Conservation (phyloP, 768 basidiomycete species). For the Lentinus brumalis region DNA sequence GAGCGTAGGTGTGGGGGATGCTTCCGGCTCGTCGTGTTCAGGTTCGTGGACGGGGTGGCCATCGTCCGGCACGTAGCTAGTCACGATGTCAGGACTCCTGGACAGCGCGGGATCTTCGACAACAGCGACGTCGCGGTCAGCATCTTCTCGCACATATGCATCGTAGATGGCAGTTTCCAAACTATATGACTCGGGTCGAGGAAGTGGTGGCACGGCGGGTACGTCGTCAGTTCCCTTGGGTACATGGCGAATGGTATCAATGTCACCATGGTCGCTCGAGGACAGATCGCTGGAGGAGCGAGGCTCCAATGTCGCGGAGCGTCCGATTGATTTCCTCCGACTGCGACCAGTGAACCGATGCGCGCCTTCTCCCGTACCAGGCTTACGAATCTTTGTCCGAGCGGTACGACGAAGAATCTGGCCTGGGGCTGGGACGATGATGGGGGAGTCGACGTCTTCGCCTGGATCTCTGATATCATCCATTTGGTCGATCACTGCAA, state of each 20-base stretch:
- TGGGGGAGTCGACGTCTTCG: conserved; percentile 88
- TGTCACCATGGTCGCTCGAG: conserved; percentile 63
- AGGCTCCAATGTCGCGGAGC: conserved; percentile 40
- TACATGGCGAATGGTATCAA: conserved; percentile 33
- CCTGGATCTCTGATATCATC: conserved; percentile 67
- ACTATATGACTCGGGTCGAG: conserved; percentile 72
- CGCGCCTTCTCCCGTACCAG: conserved; percentile 75
- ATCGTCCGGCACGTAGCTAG: not conserved
- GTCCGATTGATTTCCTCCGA: conserved; percentile 38
- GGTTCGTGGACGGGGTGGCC: conserved; percentile 8
- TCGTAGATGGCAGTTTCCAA: conserved; percentile 86
- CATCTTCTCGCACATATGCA: conserved; percentile 68
- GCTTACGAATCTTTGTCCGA: conserved; percentile 94
- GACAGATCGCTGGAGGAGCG: conserved; percentile 74
- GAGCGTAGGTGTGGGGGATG: conserved; percentile 2
- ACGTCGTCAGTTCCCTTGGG: conserved; percentile 36
- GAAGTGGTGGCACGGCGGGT: conserved; percentile 47
- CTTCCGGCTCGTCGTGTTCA: conserved; percentile 6
- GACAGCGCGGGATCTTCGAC: conserved; percentile 19
- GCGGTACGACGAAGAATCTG: conserved; percentile 90
- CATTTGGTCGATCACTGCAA: conserved; percentile 63
- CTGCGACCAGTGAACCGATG: conserved; percentile 69
- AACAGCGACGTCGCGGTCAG: conserved; percentile 18
- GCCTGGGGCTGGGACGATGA: conserved; percentile 86
- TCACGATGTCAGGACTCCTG: conserved; percentile 21